Evolutionary conservation across 2,329 filamentous ascomycete species (phyloP), one percentile per base, ranked within the genome.

Genomic region (Clarireedia hainanense): DNA sequence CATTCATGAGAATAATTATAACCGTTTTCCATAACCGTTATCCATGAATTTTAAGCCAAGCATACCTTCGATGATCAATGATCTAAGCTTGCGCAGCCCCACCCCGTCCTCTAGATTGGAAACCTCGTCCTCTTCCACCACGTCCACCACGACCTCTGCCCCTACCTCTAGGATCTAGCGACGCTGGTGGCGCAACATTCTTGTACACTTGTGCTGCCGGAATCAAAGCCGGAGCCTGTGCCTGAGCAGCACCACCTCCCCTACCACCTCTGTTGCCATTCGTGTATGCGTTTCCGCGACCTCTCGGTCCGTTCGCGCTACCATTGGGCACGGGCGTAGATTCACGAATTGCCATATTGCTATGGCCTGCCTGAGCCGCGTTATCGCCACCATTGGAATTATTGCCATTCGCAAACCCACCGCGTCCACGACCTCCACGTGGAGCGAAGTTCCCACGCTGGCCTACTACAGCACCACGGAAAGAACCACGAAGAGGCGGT

Each of bases 111-210:
- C 65, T 60, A 12, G 50, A 23, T 27, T 27, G 47, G 24, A 26
- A 26, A 15, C 58, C 55, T 51, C 58, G 47, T 17, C 60, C 59
- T 56, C 64, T 58, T 20, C 57, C 57, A n/a, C 62, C 56, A n/a
- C 63, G 56, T n/a, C 68, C 64, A 45, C 67, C 67, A 26, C 66
- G 62, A 6, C 70, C 69, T 56, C 72, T 64, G 15, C 69, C 66
- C 39, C 70, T 60, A 40, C 69, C 72, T 23, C 71, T 65, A 17
- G 72, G 64, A 60, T 85, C 77, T 12, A 87, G 70, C 45, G 68
- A 77, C 1, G 79, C 69, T 1, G 85, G 85, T 23, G 85, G 85
- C 30, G 82, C 81, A 6, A 85, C 79, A 15, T 77, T 77, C 57
- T 76, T 76, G 64, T 81, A 85, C 36, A 63, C 68, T 51, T 70